Evolutionary conservation across 331 rosid genomes (phyloP).

Genomic region (Malus hybrid): DNA sequence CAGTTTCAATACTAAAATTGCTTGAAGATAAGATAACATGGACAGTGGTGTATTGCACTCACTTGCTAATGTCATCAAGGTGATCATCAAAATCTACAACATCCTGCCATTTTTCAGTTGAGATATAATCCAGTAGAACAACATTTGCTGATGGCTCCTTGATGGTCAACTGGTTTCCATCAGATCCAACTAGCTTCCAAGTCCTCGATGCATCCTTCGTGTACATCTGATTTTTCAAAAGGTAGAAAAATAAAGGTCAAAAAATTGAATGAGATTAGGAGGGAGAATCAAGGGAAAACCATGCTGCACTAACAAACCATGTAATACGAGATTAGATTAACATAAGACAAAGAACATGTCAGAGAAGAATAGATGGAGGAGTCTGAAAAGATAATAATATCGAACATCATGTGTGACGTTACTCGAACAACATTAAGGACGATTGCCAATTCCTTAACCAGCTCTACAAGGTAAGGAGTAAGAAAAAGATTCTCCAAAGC

Average conservation of each 20-base stretch:
- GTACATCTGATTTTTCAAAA: constrained; percentile 46
- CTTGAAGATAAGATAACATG: neutral
- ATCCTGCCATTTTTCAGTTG: constrained; percentile 68
- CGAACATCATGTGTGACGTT: neutral
- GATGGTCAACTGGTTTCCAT: constrained; percentile 47
- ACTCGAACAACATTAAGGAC: neutral
- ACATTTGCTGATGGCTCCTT: constrained; percentile 85
- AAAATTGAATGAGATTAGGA: neutral
- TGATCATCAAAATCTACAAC: constrained; percentile 91
- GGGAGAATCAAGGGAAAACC: neutral
- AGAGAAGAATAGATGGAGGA: neutral
- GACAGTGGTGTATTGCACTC: constrained; percentile 6
- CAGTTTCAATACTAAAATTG: neutral
- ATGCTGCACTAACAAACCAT: neutral
- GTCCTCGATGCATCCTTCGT: constrained; percentile 72
- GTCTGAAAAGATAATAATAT: neutral
- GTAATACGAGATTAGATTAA: neutral
- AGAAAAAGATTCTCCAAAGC: neutral
- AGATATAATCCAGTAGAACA: constrained; percentile 66
- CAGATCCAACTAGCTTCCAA: constrained; percentile 74
- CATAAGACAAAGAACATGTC: neutral
- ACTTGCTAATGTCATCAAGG: constrained; percentile 96
- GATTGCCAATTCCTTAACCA: neutral
- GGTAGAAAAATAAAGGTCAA: no score
- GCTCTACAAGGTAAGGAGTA: neutral